phyloP scores from a whole-genome alignment of 2,329 filamentous ascomycete genomes.

The Phialocephala sp. region DNA sequence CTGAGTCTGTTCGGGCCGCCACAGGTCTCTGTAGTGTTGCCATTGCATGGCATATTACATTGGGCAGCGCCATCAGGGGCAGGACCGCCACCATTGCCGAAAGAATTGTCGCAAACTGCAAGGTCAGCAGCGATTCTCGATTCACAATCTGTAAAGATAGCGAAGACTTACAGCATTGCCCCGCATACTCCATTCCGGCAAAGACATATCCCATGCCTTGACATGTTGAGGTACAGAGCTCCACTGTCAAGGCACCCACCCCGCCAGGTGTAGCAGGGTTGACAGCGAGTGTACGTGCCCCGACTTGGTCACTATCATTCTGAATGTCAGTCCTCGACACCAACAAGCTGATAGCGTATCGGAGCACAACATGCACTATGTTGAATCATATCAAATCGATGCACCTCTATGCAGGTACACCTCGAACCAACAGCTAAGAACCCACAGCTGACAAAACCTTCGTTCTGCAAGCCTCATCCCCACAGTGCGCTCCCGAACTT shows the following conservation, averaged over 20 bases:
- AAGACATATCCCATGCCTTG: constrained; percentile 20
- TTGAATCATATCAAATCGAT: constrained; percentile 2
- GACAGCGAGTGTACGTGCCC: neutral
- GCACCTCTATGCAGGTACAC: neutral
- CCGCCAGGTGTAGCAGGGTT: constrained; percentile 21
- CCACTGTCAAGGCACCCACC: constrained; percentile 24
- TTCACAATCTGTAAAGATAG: neutral
- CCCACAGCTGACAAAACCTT: too few species aligned
- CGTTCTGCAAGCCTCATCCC: neutral
- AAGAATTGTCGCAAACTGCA: constrained; percentile 30
- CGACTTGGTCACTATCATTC: constrained; percentile 4
- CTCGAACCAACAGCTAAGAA: neutral
- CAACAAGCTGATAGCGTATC: too few species aligned
- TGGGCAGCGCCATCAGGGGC: constrained; percentile 28
- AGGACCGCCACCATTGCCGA: constrained; percentile 28
- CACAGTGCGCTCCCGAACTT: too few species aligned
- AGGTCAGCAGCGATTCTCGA: neutral
- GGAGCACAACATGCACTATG: too few species aligned
- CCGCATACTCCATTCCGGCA: constrained; percentile 30
- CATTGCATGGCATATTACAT: constrained; percentile 41
- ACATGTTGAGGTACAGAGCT: constrained; percentile 27
- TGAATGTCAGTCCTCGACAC: too few species aligned
- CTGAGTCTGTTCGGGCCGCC: constrained; percentile 31
- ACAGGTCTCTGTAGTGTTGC: constrained; percentile 36
- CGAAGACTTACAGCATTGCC: constrained; percentile 29